Base-by-base conservation (phyloP, 306 rosid species). In the Prunus kanzakura region DNA sequence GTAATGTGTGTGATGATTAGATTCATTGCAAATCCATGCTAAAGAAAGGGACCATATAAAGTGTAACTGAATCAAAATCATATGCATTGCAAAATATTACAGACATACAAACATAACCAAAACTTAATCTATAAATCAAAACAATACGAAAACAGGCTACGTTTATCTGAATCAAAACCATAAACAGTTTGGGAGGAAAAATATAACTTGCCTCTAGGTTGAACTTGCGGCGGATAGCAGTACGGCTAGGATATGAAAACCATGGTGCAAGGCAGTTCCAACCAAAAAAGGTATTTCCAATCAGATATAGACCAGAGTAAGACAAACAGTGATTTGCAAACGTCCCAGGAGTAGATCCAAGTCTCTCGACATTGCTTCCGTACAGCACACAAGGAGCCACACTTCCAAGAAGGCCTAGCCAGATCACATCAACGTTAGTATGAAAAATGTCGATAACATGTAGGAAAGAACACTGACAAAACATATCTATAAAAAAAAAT, bases 331-430 rank as follows among this genome's bases (percentile, higher is more conserved):
- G 92, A 78, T 80, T 88, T 13, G 87, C 86, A 86, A 92, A 96
- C 18, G 87, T 82, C 78, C 98, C 99, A 55, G 93, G 82, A 60
- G 82, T 51, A 61, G 96, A 73, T 75, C 74, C 88, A 81, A 96
- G 91, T 23, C 99, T 91, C 87, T 96, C 99, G 3, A 76, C 97
- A 82, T 91, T 96, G 88, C 88, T 89, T 80, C 98, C 99, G 79
- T 92, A 91, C 83, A 96, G 80, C 61, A 96, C 90, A 84, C 99
- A 96, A 64, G 99, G 99, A 84, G 98, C 96, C 83, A 91, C 83
- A 63, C 93, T 88, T 79, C 99, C 99, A 84, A 96, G 87, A 89
- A 91, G 91, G 77, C 99, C 99, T 96, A 72, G 22, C 63, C 71
- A 82, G 38, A 82, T 4, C 16, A 35, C 78, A 80, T 3, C 15